These are phyloP conservation scores for Leavenworthia alabamica DNA, from an alignment of 345 rosid genomes.

Conservation along the genomic window DNA sequence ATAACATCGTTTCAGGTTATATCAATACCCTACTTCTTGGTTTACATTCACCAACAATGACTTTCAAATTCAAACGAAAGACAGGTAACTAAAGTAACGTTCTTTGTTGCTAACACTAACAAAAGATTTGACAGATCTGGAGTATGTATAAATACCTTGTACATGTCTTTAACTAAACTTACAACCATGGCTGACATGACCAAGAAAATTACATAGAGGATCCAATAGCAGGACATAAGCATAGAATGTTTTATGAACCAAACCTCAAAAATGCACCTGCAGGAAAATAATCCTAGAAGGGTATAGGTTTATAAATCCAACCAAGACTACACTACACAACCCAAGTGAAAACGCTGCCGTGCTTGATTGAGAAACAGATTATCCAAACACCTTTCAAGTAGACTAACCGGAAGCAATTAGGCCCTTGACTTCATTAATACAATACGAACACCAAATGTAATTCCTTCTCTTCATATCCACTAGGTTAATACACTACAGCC, in stretches of 20 bases:
- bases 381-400: neutral
- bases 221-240: slow-evolving; percentile 12
- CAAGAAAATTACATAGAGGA: slow-evolving; percentile 5
- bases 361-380: slow-evolving; percentile 6
- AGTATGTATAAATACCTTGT: neutral
- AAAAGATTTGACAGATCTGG: neutral
- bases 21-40: neutral
- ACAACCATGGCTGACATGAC: neutral
- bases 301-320: neutral
- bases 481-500: neutral
- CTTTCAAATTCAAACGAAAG: neutral
- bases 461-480: slow-evolving; percentile 3
- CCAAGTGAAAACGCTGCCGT: neutral
- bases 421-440: neutral
- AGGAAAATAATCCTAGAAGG: neutral
- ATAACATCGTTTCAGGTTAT: slow-evolving; percentile 1
- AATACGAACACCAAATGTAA: neutral
- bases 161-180: slow-evolving; percentile 6
- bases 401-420: neutral
- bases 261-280: neutral
- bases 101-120: neutral
- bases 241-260: neutral
- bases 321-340: slow-evolving; percentile 7
- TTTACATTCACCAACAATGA: neutral
- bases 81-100: neutral